Conservation (phyloP, 2,329 filamentous ascomycete genomes). For the Clathrospora elynae region DNA sequence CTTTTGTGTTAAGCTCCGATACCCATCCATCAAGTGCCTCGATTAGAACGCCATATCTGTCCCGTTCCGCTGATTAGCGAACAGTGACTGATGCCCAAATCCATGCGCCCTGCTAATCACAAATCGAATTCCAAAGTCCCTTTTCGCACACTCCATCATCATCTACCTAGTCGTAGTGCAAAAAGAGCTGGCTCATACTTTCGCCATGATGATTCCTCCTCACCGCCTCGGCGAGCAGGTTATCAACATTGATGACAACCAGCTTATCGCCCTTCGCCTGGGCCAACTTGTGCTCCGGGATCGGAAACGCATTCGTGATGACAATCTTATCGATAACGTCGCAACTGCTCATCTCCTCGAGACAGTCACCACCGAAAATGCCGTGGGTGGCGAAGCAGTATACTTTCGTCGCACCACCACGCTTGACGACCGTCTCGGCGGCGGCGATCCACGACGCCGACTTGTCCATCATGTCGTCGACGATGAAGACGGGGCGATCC, state of each 20-base stretch:
- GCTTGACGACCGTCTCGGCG: constrained; percentile 94
- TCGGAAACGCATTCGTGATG: constrained; percentile 96
- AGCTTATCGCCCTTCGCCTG: constrained; percentile 72
- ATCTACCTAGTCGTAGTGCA: constrained; percentile 47
- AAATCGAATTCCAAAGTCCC: background rate
- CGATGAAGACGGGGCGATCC: constrained; percentile 85
- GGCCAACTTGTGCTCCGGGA: constrained; percentile 72
- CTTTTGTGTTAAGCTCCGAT: no score
- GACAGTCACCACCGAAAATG: constrained; percentile 85
- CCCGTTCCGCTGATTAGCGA: no score
- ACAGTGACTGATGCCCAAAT: background rate
- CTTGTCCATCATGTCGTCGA: constrained; percentile 99
- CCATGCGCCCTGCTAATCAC: background rate
- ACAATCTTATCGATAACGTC: constrained; percentile 93
- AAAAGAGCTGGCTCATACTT: constrained; percentile 64
- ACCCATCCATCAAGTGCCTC: no score
- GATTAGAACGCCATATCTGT: no score
- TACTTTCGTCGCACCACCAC: constrained; percentile 87
- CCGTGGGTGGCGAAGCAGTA: constrained; percentile 98
- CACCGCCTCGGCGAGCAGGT: constrained; percentile 87
- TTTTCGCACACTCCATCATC: background rate
- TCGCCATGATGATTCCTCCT: constrained; percentile 96
- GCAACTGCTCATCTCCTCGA: constrained; percentile 88
- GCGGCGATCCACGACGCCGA: constrained; percentile 96
- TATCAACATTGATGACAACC: constrained; percentile 85